These are phyloP conservation scores for Rhodotorula diobovata DNA, from an alignment of 768 basidiomycete species.

Conservation along the genomic window DNA sequence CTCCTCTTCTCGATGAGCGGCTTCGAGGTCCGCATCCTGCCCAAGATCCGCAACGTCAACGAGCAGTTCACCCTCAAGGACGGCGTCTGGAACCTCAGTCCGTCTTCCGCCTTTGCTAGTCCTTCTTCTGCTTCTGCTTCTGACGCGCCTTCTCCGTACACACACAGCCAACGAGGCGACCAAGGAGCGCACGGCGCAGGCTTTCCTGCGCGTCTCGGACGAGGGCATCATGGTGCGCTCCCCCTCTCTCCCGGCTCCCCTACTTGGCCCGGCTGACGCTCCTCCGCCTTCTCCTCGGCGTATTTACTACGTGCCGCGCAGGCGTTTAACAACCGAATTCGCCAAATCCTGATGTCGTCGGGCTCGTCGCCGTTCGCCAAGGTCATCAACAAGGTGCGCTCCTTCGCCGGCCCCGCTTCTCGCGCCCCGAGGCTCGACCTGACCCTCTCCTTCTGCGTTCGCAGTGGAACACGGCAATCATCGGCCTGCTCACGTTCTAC, in stretches of 20 bases:
- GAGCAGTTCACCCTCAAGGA: slow-evolving; percentile 73
- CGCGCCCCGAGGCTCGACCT: not conserved
- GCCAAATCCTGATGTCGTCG: slow-evolving; percentile 85
- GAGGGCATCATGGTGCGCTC: not conserved
- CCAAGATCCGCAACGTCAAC: slow-evolving; percentile 89
- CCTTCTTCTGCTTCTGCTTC: not conserved
- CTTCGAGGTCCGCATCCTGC: slow-evolving; percentile 96
- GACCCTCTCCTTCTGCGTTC: no score
- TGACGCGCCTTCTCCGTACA: slow-evolving; percentile 29
- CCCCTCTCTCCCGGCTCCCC: not conserved
- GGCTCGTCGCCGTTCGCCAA: slow-evolving; percentile 98
- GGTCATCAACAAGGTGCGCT: slow-evolving; percentile 91
- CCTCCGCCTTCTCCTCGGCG: not conserved
- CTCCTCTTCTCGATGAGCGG: slow-evolving; percentile 96
- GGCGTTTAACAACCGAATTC: slow-evolving; percentile 88
- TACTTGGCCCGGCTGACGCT: not conserved
- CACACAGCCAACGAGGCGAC: slow-evolving; percentile 78
- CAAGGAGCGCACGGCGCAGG: slow-evolving; percentile 95
- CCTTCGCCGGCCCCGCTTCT: not conserved
- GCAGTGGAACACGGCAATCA: slow-evolving; percentile 3
- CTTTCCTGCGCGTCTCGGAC: slow-evolving; percentile 95
- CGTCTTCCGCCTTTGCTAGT: not conserved
- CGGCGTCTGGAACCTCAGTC: slow-evolving; percentile 6
- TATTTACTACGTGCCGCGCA: no score
- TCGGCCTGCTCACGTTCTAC: slow-evolving; percentile 61